Percentiles rank a stretch among this genome's conserved stretches.
Conservation (phyloP, 345 rosid genomes). For the Hibiscus tridactylites region DNA sequence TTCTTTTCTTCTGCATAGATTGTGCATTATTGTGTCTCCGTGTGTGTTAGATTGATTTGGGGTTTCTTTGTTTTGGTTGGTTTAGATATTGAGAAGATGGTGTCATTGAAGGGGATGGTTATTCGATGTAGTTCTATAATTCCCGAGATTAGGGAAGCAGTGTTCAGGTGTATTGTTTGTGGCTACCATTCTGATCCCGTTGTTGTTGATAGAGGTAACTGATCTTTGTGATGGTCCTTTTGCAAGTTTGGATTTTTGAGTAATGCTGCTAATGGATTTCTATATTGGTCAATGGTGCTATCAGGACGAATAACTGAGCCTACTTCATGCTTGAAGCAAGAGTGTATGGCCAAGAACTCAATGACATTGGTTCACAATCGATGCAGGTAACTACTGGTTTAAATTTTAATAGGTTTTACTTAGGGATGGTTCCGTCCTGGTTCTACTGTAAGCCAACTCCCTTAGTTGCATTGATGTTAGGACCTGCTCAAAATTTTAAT, state of each 20-base stretch:
- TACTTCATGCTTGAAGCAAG: slow-evolving; percentile 58
- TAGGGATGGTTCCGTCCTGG: neutral
- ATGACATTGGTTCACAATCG: slow-evolving; percentile 85
- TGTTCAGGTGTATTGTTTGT: slow-evolving; percentile 85
- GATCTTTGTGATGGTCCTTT: neutral
- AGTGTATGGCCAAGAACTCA: slow-evolving; percentile 83
- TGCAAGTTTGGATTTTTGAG: neutral
- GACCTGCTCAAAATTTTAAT: neutral
- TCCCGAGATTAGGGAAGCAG: slow-evolving; percentile 95
- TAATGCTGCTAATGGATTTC: slow-evolving; percentile 1
- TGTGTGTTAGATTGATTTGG: slow-evolving; percentile 10
- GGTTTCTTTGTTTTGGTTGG: slow-evolving; percentile 9
- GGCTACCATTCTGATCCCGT: slow-evolving; percentile 78
- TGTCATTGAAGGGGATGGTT: slow-evolving; percentile 86
- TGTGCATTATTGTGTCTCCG: neutral
- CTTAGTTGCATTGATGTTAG: neutral
- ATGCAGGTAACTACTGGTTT: slow-evolving; percentile 57
- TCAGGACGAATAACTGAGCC: slow-evolving; percentile 84
- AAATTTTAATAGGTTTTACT: neutral
- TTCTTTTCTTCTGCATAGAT: neutral
- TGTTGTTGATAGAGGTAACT: slow-evolving; percentile 91
- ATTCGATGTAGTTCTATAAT: slow-evolving; percentile 89
- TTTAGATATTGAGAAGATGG: slow-evolving; percentile 95
- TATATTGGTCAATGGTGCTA: slow-evolving; percentile 7
- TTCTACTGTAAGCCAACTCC: neutral